phyloP scores from a whole-genome alignment of 1,284 basidiomycete genomes.

The Cryptococcus sp. region DNA sequence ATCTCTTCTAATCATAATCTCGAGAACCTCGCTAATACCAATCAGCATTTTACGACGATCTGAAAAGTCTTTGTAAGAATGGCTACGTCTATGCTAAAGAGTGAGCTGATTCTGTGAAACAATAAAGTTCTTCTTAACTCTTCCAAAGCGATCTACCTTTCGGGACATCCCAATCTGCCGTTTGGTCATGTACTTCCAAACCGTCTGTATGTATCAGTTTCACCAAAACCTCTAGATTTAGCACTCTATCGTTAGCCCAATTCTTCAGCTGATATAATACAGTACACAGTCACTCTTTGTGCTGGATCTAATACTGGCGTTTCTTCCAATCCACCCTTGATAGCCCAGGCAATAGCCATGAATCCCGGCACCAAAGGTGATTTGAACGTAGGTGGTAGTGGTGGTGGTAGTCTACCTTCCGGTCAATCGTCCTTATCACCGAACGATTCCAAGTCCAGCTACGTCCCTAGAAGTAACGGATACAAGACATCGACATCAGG shows the following conservation, averaged over 20 bases:
- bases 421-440: too few species aligned
- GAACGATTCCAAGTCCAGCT: too few species aligned
- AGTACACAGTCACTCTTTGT: constrained; percentile 4
- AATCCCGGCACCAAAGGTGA: neutral
- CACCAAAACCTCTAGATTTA: neutral
- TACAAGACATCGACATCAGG: too few species aligned
- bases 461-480: too few species aligned
- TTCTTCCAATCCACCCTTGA: neutral
- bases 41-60: constrained; percentile 12
- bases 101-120: constrained; percentile 4
- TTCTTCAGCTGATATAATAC: neutral
- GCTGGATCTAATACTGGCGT: neutral
- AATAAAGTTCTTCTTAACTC: neutral
- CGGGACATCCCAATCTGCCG: neutral
- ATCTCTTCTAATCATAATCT: neutral
- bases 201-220: neutral
- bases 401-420: neutral
- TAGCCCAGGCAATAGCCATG: neutral
- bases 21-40: too few species aligned
- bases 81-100: constrained; percentile 16
- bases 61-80: constrained; percentile 12
- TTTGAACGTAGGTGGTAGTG: neutral
- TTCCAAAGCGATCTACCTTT: neutral
- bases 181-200: neutral
- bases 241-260: neutral